phyloP scores from a whole-genome alignment of 495 filamentous ascomycete genomes.

The Xylaria telfairii region DNA sequence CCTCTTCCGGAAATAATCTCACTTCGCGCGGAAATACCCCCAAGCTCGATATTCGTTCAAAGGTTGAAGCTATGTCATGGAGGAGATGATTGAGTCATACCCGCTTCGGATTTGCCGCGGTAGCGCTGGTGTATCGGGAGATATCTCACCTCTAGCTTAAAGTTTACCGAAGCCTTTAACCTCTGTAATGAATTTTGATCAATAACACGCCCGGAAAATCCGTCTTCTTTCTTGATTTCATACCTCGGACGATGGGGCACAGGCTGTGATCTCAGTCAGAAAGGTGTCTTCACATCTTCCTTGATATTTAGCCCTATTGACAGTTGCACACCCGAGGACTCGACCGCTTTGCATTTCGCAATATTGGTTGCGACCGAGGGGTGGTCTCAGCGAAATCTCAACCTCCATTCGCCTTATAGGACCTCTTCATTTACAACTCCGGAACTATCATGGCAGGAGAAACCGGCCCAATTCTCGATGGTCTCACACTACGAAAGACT shows the following conservation, averaged over 20 bases:
- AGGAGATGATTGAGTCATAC: background rate
- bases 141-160: conserved; percentile 2
- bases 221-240: background rate
- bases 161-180: background rate
- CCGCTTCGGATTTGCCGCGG: background rate
- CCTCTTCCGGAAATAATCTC: background rate
- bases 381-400: background rate
- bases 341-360: background rate
- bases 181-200: background rate
- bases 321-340: background rate
- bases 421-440: background rate
- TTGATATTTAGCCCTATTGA: background rate
- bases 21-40: too few relatives aligned
- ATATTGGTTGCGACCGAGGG: conserved; percentile 3
- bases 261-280: background rate
- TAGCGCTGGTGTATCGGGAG: background rate
- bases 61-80: background rate
- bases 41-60: background rate
- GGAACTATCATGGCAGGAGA: conserved; percentile 15
- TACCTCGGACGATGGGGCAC: background rate
- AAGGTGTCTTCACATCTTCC: background rate
- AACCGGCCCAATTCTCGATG: conserved; percentile 4
- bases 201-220: background rate
- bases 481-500: background rate
- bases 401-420: background rate